Conservation (phyloP, 805 yeast species). For the Wickerhamiella qilinensis region DNA sequence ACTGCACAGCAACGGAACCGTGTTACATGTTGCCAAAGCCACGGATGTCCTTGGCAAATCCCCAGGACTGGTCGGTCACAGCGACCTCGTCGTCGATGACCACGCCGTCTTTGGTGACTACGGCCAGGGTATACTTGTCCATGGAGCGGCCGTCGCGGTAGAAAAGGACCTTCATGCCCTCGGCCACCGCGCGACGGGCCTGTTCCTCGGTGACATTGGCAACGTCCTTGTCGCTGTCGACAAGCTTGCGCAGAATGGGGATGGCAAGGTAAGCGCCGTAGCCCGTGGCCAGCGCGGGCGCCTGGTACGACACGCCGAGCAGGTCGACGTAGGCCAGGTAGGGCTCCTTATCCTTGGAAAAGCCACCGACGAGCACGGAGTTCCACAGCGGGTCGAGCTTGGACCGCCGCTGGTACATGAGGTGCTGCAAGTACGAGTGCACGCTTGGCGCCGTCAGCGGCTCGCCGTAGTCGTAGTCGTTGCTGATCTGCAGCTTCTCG, state of each 20-base stretch:
- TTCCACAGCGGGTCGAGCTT: conserved; percentile 97
- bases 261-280: conserved; percentile 91
- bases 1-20: too few species aligned
- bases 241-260: conserved; percentile 75
- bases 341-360: conserved; percentile 51
- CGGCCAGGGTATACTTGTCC: conserved; percentile 69
- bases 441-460: conserved; percentile 69
- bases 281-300: conserved; percentile 89
- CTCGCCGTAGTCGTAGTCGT: conserved; percentile 61
- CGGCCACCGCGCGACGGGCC: conserved; percentile 61
- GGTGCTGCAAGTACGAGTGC: conserved; percentile 71
- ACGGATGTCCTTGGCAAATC: conserved; percentile 68
- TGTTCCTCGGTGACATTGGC: conserved; percentile 50
- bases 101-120: conserved; percentile 49
- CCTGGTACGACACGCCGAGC: conserved; percentile 75
- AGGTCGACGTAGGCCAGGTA: conserved; percentile 77
- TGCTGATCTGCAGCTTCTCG: conserved; percentile 65
- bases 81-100: conserved; percentile 23
- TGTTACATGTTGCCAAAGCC: conserved; percentile 68
- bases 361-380: conserved; percentile 80
- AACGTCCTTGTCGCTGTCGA: conserved; percentile 64
- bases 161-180: conserved; percentile 85
- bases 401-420: conserved; percentile 73
- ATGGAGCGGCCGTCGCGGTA: conserved; percentile 93
- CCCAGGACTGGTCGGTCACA: conserved; percentile 19